A percentile compares a stretch with the other conserved stretches of the same genome.
phyloP scores from a whole-genome alignment of 2,329 filamentous ascomycete genomes.

The Byssothecium circinans region DNA sequence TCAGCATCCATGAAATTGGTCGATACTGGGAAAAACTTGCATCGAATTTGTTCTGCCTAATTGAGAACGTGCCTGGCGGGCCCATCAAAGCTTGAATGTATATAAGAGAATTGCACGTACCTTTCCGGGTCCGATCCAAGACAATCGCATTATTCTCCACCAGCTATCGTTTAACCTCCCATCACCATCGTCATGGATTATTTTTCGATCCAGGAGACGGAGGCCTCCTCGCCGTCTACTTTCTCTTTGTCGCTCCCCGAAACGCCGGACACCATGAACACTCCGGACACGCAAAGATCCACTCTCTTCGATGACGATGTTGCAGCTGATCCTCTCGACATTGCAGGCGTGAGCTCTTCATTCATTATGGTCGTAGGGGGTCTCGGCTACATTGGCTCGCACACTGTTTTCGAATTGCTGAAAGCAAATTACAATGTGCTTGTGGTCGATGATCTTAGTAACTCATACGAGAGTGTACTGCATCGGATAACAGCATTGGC shows the following conservation, averaged over 20 bases:
- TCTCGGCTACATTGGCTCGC: conserved; percentile 59
- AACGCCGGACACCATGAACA: conserved; percentile 37
- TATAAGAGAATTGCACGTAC: conserved; percentile 41
- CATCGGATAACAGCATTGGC: conserved; percentile 42
- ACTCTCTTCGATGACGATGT: conserved; percentile 53
- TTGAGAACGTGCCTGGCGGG: conserved; percentile 25
- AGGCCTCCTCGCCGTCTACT: conserved; percentile 32
- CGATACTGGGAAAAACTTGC: conserved; percentile 35
- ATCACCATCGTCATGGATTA: conserved; percentile 24
- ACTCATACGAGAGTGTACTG: conserved; percentile 47
- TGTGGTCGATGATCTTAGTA: conserved; percentile 50
- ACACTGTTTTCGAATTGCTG: conserved; percentile 58
- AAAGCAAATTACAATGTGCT: conserved; percentile 59
- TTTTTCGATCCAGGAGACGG: conserved; percentile 19
- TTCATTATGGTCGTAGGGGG: conserved; percentile 58
- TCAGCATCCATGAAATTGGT: conserved; percentile 39
- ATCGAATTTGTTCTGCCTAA: conserved; percentile 39
- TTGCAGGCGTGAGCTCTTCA: conserved; percentile 39
- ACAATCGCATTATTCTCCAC: conserved; percentile 19
- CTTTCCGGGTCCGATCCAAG: conserved; percentile 14
- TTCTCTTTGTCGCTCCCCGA: conserved; percentile 29
- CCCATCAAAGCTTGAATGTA: conserved; percentile 23
- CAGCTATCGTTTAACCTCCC: conserved; percentile 8
- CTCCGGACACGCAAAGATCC: conserved; percentile 51
- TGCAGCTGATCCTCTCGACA: conserved; percentile 46